Base-by-base conservation (phyloP, 495 filamentous ascomycete species). In the Penicillium arizonense region DNA sequence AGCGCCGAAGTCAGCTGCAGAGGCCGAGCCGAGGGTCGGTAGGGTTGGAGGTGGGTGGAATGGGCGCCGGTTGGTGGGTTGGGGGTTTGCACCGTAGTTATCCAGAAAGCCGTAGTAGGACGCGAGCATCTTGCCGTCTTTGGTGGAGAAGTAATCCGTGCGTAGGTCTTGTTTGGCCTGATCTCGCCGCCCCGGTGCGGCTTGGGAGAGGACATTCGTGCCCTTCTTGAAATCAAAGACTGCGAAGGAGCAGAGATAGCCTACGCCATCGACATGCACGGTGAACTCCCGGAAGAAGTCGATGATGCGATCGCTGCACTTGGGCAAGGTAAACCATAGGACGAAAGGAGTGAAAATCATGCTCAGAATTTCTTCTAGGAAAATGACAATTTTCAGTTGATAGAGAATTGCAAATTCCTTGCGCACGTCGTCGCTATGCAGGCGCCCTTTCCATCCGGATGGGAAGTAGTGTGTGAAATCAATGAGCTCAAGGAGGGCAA, bases 241-340 rank as follows among this genome's bases (percentile, higher is more conserved):
- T 16, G 92, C 94, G 71, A 96, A 97, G 12, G 90, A 95, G 68
- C 94, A 98, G 16, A 97, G 89, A 63, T 96, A 90, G 33, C 94
- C 94, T 50, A 98, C 79, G 0, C 94, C 94, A 72, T 98, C 95
- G 10, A 98, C 91, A 60, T 97, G 93, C 16, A 98, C 84, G 1
- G 94, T 96, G 62, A 96, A 97, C 64, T 98, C 94, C 13, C 94
- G 83, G 73, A 98, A 97, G 72, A 98, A 98, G 63, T 98, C 94
- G 44, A 98, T 88, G 52, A 97, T 83, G 47, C 90, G 88, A 62
- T 97, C 95, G 67, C 87, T 91, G 72, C 87, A 92, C 63, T 87
- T 90, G 5, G 91, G 90, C 41, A 97, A 78, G 50, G 87, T 91
- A 65, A 87, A 86, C 77, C 91, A 89, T 26, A 97, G 81, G 18